A percentile compares a stretch with the other conserved stretches of the same genome.
Conservation (phyloP, 257 asterid genomes). For the Gentiana straminea region DNA sequence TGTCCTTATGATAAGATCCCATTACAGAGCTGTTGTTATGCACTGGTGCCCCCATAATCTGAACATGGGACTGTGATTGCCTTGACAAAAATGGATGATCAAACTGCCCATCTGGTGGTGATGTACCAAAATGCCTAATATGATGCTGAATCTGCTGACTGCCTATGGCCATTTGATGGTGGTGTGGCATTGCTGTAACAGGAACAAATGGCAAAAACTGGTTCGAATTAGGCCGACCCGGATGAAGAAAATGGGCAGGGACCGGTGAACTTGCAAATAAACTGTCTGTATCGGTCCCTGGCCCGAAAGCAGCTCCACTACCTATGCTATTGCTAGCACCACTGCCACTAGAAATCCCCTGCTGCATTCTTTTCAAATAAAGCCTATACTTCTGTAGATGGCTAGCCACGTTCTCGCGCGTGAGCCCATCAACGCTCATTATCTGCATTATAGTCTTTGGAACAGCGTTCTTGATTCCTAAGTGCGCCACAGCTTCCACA, state of each 20-base stretch:
- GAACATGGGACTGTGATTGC: constrained; percentile 40
- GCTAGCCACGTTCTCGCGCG: constrained; percentile 43
- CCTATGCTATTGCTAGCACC: constrained; percentile 19
- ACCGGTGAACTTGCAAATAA: constrained; percentile 70
- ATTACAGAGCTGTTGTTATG: constrained; percentile 22
- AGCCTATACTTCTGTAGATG: constrained; percentile 40
- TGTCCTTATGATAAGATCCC: constrained; percentile 41
- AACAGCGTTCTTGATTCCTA: constrained; percentile 46
- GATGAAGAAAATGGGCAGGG: constrained; percentile 66
- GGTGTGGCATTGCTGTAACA: constrained; percentile 25
- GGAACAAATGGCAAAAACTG: constrained; percentile 51
- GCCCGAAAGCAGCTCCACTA: constrained; percentile 33
- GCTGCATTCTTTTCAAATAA: constrained; percentile 42
- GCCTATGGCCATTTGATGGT: constrained; percentile 43
- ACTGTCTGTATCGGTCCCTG: constrained; percentile 25
- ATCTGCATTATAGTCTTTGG: constrained; percentile 50
- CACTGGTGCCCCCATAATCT: constrained; percentile 50
- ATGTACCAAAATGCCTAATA: constrained; percentile 30
- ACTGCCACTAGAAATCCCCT: constrained; percentile 15
- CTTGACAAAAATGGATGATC: constrained; percentile 40
- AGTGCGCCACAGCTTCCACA: constrained; percentile 40
- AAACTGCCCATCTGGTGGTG: constrained; percentile 41
- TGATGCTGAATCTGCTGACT: constrained; percentile 18
- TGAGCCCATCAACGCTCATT: constrained; percentile 44
- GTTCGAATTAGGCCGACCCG: constrained; percentile 38